A percentile compares a stretch with the other conserved stretches of the same genome.
These are phyloP conservation scores for Rosa rugosa DNA, from an alignment of 306 rosid species.

Conservation along the genomic window DNA sequence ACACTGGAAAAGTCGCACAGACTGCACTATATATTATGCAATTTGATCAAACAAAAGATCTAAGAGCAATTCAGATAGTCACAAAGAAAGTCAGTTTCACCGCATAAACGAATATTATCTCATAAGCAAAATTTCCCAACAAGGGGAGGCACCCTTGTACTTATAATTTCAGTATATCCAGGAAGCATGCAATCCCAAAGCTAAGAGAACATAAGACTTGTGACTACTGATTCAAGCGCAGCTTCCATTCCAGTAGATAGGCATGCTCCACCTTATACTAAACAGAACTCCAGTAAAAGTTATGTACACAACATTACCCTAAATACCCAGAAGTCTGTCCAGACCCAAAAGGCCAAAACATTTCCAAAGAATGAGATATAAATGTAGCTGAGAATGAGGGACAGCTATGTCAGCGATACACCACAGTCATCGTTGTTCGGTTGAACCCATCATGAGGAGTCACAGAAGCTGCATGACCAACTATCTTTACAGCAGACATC, in stretches of 20 bases:
- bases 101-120: slow-evolving; percentile 41
- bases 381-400: slow-evolving; percentile 42
- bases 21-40: slow-evolving; percentile 19
- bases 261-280: slow-evolving; percentile 39
- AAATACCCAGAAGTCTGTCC: slow-evolving; percentile 51
- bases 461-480: slow-evolving; percentile 46
- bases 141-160: slow-evolving; percentile 36
- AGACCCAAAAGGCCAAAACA: slow-evolving; percentile 46
- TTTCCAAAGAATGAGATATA: slow-evolving; percentile 54
- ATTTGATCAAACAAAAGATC: slow-evolving; percentile 27
- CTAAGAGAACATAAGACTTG: slow-evolving; percentile 36
- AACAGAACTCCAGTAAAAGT: slow-evolving; percentile 42
- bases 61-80: slow-evolving; percentile 43
- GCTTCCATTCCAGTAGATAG: slow-evolving; percentile 30
- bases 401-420: slow-evolving; percentile 41
- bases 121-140: slow-evolving; percentile 61
- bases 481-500: slow-evolving; percentile 45
- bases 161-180: slow-evolving; percentile 34
- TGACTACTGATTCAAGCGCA: slow-evolving; percentile 30
- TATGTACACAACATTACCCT: slow-evolving; percentile 67
- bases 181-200: slow-evolving; percentile 36
- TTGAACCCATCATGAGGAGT: slow-evolving; percentile 43
- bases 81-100: slow-evolving; percentile 35
- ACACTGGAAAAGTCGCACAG: background rate
- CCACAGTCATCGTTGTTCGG: slow-evolving; percentile 41